Percentiles rank a stretch among this genome's conserved stretches.
phyloP scores from a whole-genome alignment of 768 basidiomycete genomes.

The Cyclocybe aegerita region DNA sequence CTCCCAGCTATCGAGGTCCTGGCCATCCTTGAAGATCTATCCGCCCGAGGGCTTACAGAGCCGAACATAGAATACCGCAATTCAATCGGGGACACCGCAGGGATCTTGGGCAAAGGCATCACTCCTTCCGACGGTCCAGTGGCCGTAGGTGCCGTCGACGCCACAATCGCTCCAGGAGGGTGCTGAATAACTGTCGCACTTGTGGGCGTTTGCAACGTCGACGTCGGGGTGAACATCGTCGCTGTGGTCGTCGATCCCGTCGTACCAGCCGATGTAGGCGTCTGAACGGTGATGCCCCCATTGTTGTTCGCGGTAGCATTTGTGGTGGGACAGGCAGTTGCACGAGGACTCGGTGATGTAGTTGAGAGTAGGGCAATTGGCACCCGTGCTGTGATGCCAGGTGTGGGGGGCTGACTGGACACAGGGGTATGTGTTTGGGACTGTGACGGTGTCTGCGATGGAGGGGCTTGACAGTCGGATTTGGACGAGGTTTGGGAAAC shows the following conservation, averaged over 20 bases:
- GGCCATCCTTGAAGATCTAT: conserved; percentile 18
- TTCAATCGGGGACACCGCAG: conserved; percentile 50
- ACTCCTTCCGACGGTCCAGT: background rate
- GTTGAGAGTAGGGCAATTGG: conserved; percentile 1
- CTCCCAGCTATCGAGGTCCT: conserved; percentile 6
- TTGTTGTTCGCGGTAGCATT: background rate
- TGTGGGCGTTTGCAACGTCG: conserved; percentile 17
- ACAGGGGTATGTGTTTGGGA: conserved; percentile 5
- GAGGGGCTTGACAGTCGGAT: conserved; percentile 35
- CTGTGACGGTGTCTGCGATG: conserved; percentile 4
- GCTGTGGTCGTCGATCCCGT: conserved; percentile 15
- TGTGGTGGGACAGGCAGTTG: conserved; percentile 1
- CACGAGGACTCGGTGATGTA: background rate
- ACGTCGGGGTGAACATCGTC: conserved; percentile 23
- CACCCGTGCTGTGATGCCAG: background rate
- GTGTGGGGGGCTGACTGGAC: conserved; percentile 2
- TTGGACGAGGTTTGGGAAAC: conserved; percentile 63
- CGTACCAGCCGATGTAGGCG: conserved; percentile 18
- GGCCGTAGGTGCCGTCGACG: conserved; percentile 6
- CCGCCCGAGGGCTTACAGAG: conserved; percentile 32
- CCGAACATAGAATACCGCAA: conserved; percentile 53
- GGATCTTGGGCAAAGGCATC: conserved; percentile 13
- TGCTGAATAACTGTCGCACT: conserved; percentile 14
- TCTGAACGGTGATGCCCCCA: conserved; percentile 7
- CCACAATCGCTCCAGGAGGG: conserved; percentile 10